phyloP scores from a whole-genome alignment of 768 basidiomycete species.

The Pisolithus marmoratus region DNA sequence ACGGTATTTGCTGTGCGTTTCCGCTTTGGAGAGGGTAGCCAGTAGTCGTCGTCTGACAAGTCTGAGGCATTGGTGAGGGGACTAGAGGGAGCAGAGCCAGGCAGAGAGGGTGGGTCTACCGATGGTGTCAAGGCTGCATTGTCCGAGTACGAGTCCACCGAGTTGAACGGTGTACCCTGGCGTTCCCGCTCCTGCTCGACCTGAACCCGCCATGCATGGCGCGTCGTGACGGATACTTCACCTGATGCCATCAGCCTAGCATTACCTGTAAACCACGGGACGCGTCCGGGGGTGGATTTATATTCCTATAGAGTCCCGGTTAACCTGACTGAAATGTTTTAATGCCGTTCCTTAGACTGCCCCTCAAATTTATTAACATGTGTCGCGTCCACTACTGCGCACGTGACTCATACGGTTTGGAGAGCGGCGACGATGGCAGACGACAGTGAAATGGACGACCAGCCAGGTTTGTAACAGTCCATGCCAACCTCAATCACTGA shows the following conservation, averaged over 20 bases:
- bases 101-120: conserved; percentile 8
- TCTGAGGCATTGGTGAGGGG: conserved; percentile 4
- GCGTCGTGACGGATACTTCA: conserved; percentile 24
- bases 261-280: neutral
- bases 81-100: conserved; percentile 17
- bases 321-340: too few relatives aligned
- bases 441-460: neutral
- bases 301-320: too few relatives aligned
- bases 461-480: too few relatives aligned
- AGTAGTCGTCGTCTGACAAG: neutral
- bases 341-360: too few relatives aligned
- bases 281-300: neutral
- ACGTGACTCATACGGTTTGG: neutral
- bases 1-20: conserved; percentile 11
- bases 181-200: conserved; percentile 10
- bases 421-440: neutral
- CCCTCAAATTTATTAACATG: too few relatives aligned
- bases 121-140: conserved; percentile 16
- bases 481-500: too few relatives aligned
- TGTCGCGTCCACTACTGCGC: neutral
- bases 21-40: conserved; percentile 20
- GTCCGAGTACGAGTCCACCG: conserved; percentile 14
- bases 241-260: conserved; percentile 10
- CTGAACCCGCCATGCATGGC: conserved; percentile 24
- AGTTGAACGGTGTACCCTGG: neutral